phyloP scores from a whole-genome alignment of 108 stramenopile species.

The Discostella stelligeroides region DNA sequence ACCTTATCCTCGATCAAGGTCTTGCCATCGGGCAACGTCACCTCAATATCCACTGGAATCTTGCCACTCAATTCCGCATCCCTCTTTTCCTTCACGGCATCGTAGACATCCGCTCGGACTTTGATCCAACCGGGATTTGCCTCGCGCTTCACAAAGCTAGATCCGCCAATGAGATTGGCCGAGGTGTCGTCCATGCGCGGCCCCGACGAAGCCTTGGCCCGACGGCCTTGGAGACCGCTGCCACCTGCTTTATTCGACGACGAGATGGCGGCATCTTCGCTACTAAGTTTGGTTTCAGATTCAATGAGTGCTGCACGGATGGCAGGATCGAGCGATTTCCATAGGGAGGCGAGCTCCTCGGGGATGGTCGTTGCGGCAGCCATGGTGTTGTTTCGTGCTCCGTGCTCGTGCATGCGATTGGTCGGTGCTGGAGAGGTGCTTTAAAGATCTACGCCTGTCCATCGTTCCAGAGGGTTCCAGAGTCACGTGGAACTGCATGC shows the following conservation, averaged over 20 bases:
- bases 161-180: slow-evolving; percentile 69
- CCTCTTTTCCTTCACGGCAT: slow-evolving; percentile 59
- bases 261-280: slow-evolving; percentile 7
- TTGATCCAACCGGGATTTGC: slow-evolving; percentile 74
- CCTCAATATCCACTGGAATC: slow-evolving; percentile 78
- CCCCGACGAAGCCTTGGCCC: slow-evolving; percentile 77
- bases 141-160: slow-evolving; percentile 66
- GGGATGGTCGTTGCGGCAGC: slow-evolving; percentile 31
- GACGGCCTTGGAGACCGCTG: slow-evolving; percentile 69
- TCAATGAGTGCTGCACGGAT: slow-evolving; percentile 46
- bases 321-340: slow-evolving; percentile 43
- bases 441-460: no score
- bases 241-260: slow-evolving; percentile 5
- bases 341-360: slow-evolving; percentile 31
- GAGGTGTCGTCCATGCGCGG: slow-evolving; percentile 75
- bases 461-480: no score
- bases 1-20: slow-evolving; percentile 60
- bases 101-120: slow-evolving; percentile 64
- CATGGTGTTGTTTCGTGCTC: no score
- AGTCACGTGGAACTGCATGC: no score
- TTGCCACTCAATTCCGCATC: slow-evolving; percentile 65
- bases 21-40: slow-evolving; percentile 97
- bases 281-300: slow-evolving; percentile 48
- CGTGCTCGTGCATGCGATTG: no score
- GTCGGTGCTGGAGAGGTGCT: no score